phyloP scores from a whole-genome alignment of 2,329 filamentous ascomycete species.

The Epichloe sylvatica region DNA sequence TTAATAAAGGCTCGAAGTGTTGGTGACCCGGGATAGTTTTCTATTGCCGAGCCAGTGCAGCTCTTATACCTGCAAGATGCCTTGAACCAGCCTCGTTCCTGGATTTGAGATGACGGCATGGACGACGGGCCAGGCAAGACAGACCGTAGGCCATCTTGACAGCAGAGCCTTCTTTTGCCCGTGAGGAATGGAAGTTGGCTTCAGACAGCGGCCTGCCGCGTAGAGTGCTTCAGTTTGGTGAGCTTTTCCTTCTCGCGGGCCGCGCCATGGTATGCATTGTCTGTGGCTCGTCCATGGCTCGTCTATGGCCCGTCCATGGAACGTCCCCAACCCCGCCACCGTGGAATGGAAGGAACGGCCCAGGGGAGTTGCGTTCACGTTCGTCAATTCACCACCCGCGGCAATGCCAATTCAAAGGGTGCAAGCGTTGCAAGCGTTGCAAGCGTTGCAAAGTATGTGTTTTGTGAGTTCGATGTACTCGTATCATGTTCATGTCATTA shows the following conservation, averaged over 20 bases:
- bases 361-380: neutral
- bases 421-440: neutral
- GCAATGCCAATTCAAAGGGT: neutral
- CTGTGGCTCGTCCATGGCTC: too few relatives aligned
- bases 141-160: neutral
- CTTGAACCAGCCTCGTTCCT: neutral
- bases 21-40: neutral
- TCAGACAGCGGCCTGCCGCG: neutral
- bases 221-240: neutral
- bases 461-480: neutral
- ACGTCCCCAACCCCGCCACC: neutral
- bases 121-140: neutral
- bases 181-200: neutral
- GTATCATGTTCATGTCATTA: neutral
- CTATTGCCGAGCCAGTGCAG: neutral
- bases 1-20: neutral
- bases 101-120: neutral
- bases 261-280: slow-evolving; percentile 4
- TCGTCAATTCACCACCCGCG: neutral
- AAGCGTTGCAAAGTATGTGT: neutral
- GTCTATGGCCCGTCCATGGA: neutral
- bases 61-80: neutral
- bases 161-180: neutral
- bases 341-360: slow-evolving; percentile 3
- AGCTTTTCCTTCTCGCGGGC: neutral